phyloP scores from a whole-genome alignment of 2,329 filamentous ascomycete species.

The Penicillium sp. region DNA sequence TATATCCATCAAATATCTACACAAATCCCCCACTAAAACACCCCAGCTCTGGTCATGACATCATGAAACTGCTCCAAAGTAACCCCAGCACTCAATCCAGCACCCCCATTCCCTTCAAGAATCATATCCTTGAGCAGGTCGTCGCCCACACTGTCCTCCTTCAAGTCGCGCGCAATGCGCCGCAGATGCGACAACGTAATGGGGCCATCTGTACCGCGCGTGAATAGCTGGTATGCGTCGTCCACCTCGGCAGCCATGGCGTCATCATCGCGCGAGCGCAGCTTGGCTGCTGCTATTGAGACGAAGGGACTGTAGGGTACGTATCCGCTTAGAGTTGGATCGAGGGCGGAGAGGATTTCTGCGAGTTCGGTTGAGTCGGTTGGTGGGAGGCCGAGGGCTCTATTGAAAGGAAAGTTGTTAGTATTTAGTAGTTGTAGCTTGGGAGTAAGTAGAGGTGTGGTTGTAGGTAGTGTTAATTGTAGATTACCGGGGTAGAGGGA shows the following conservation, averaged over 20 bases:
- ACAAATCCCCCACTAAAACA: slow-evolving; percentile 49
- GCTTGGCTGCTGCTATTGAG: slow-evolving; percentile 76
- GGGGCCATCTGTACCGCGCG: slow-evolving; percentile 45
- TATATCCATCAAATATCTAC: slow-evolving; percentile 6
- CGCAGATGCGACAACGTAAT: slow-evolving; percentile 74
- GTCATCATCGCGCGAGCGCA: slow-evolving; percentile 52
- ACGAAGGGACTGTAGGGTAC: slow-evolving; percentile 74
- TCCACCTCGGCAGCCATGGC: slow-evolving; percentile 62
- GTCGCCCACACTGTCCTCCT: slow-evolving; percentile 69
- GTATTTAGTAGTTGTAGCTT: neutral
- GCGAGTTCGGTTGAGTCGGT: slow-evolving; percentile 56
- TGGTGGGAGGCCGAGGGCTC: slow-evolving; percentile 71
- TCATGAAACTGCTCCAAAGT: slow-evolving; percentile 71
- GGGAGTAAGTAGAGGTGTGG: too few relatives aligned
- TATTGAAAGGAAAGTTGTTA: slow-evolving; percentile 28
- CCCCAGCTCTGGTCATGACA: slow-evolving; percentile 74
- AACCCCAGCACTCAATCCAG: slow-evolving; percentile 62
- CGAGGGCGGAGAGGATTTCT: slow-evolving; percentile 70
- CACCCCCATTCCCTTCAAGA: slow-evolving; percentile 78
- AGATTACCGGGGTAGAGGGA: neutral
- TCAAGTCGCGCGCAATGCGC: slow-evolving; percentile 68
- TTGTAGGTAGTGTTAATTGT: neutral
- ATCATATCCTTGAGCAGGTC: slow-evolving; percentile 87
- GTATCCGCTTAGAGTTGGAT: slow-evolving; percentile 70
- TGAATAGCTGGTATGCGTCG: slow-evolving; percentile 75